A percentile compares a stretch with the other conserved stretches of the same genome.
Evolutionary conservation across 805 yeast genomes (phyloP).

Genomic region (Barnettozyma sp.): DNA sequence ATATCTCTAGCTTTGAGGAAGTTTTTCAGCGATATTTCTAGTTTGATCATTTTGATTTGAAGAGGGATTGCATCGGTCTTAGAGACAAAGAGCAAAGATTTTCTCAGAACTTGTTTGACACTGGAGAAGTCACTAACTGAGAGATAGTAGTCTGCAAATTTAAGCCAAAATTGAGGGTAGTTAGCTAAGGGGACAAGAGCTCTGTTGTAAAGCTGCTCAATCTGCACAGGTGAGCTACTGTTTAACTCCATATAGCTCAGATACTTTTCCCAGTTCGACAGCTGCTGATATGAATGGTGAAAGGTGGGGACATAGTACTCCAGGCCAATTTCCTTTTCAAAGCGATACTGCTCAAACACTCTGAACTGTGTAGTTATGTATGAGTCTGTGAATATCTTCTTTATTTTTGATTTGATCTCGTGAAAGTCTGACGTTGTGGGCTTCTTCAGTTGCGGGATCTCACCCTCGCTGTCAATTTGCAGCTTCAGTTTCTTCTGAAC

Average conservation of each 20-base stretch:
- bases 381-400: conserved; percentile 43
- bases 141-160: conserved; percentile 38
- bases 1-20: conserved; percentile 29
- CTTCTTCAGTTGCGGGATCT: too few relatives aligned
- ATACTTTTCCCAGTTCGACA: conserved; percentile 54
- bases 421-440: conserved; percentile 13
- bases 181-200: conserved; percentile 39
- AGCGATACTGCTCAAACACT: conserved; percentile 41
- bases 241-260: conserved; percentile 43
- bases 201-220: conserved; percentile 37
- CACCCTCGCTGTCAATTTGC: too few relatives aligned
- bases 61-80: conserved; percentile 24
- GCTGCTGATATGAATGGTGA: conserved; percentile 35
- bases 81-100: conserved; percentile 27
- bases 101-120: conserved; percentile 35
- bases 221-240: conserved; percentile 13
- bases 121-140: conserved; percentile 24
- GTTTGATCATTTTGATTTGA: conserved; percentile 35
- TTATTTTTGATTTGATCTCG: conserved; percentile 32
- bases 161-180: conserved; percentile 45
- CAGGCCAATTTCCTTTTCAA: conserved; percentile 36
- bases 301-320: conserved; percentile 33
- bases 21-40: conserved; percentile 35
- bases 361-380: conserved; percentile 51
- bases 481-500: conserved; percentile 19